These are phyloP conservation scores for Xylariaceae sp. DNA, from an alignment of 2,329 filamentous ascomycete species.

Conservation along the genomic window DNA sequence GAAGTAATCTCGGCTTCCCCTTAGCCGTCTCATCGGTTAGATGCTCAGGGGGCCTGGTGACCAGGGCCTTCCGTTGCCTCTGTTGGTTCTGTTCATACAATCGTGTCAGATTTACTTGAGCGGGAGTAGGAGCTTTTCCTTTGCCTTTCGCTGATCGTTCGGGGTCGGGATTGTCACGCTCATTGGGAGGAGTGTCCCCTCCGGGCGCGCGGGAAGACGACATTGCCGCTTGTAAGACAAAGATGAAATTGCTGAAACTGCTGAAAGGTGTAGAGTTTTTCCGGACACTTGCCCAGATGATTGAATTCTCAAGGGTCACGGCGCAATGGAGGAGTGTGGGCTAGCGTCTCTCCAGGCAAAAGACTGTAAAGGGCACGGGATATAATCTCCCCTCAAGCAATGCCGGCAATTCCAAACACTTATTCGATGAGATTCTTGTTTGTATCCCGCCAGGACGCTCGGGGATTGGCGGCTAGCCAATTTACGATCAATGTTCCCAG, in stretches of 20 bases:
- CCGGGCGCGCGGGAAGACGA: slow-evolving; percentile 31
- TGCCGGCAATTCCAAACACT: slow-evolving; percentile 7
- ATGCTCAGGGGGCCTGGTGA: slow-evolving; percentile 41
- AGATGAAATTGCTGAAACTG: neutral
- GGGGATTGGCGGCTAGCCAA: slow-evolving; percentile 22
- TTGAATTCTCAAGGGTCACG: slow-evolving; percentile 8
- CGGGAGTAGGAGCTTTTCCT: slow-evolving; percentile 46
- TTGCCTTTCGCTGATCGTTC: slow-evolving; percentile 16
- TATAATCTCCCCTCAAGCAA: slow-evolving; percentile 4
- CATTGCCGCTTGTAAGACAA: slow-evolving; percentile 15
- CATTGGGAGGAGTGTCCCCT: slow-evolving; percentile 19
- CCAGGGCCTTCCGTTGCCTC: slow-evolving; percentile 47
- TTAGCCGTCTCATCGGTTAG: slow-evolving; percentile 45
- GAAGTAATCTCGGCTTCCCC: slow-evolving; percentile 74
- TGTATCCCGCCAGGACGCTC: slow-evolving; percentile 17
- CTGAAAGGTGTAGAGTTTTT: neutral
- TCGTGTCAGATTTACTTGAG: slow-evolving; percentile 59
- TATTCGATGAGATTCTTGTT: slow-evolving; percentile 14
- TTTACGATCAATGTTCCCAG: slow-evolving; percentile 27
- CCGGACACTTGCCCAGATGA: slow-evolving; percentile 21
- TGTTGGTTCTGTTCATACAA: slow-evolving; percentile 56
- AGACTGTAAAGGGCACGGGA: slow-evolving; percentile 12
- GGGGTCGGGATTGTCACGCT: slow-evolving; percentile 17
- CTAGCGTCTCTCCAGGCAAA: slow-evolving; percentile 21
- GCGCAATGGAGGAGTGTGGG: slow-evolving; percentile 13